These are phyloP conservation scores for Saccharomyces hybrid DNA, from an alignment of 1,139 yeast species.

Conservation along the genomic window DNA sequence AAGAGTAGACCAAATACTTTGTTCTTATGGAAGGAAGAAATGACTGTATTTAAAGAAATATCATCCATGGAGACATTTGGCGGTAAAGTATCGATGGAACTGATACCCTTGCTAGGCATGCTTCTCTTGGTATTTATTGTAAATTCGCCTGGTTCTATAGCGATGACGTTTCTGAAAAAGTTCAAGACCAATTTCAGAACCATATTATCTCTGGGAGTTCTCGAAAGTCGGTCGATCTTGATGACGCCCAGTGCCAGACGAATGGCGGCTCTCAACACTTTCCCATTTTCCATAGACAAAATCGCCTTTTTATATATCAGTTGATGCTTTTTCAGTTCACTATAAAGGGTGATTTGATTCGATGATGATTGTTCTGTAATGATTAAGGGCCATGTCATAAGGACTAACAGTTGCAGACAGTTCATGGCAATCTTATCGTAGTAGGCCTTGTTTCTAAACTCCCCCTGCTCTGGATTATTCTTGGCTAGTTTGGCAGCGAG, in stretches of 20 bases:
- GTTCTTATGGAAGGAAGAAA: slow-evolving; percentile 53
- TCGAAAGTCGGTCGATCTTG: slow-evolving; percentile 42
- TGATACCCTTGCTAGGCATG: slow-evolving; percentile 31
- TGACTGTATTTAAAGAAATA: slow-evolving; percentile 52
- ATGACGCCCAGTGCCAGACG: slow-evolving; percentile 64
- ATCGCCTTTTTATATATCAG: slow-evolving; percentile 63
- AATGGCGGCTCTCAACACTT: slow-evolving; percentile 59
- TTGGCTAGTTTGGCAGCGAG: slow-evolving; percentile 28
- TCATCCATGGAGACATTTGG: slow-evolving; percentile 53
- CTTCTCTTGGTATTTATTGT: slow-evolving; percentile 39
- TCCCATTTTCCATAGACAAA: slow-evolving; percentile 50
- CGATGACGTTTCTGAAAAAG: slow-evolving; percentile 66
- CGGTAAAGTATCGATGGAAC: slow-evolving; percentile 42
- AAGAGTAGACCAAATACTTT: slow-evolving; percentile 64
- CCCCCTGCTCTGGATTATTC: slow-evolving; percentile 28
- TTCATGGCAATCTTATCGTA: slow-evolving; percentile 61
- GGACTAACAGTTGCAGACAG: slow-evolving; percentile 70
- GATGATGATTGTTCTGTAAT: slow-evolving; percentile 42
- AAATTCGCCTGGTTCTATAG: slow-evolving; percentile 61
- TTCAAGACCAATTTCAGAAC: slow-evolving; percentile 64
- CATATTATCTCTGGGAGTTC: slow-evolving; percentile 67
- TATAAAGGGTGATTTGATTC: slow-evolving; percentile 49
- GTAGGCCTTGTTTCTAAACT: slow-evolving; percentile 24
- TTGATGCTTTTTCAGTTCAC: slow-evolving; percentile 61
- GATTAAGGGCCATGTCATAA: slow-evolving; percentile 80